Percentiles rank a stretch among this genome's conserved stretches.
Evolutionary conservation across 768 basidiomycete species (phyloP).

Genomic region (Pisolithus marmoratus): DNA sequence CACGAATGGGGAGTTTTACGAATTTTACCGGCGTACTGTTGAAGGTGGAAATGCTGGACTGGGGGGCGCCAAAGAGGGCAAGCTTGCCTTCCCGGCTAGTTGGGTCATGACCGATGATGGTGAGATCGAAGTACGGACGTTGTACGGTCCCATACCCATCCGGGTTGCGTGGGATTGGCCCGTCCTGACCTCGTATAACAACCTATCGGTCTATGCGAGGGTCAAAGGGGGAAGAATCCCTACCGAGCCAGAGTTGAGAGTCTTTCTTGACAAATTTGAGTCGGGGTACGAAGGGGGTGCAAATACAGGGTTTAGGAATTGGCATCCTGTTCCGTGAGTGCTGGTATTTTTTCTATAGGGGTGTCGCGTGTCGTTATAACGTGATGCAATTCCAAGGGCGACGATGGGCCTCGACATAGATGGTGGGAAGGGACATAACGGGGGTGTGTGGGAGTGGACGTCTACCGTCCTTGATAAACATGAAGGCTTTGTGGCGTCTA

Average conservation of each 20-base stretch:
- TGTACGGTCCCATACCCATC: slow-evolving; percentile 82
- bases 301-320: slow-evolving; percentile 86
- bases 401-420: slow-evolving; percentile 53
- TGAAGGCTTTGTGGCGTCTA: slow-evolving; percentile 72
- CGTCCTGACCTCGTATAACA: slow-evolving; percentile 68
- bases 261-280: slow-evolving; percentile 73
- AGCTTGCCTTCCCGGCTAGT: slow-evolving; percentile 17
- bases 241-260: slow-evolving; percentile 78
- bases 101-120: slow-evolving; percentile 16
- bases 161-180: slow-evolving; percentile 83
- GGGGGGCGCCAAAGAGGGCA: slow-evolving; percentile 34
- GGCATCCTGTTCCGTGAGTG: slow-evolving; percentile 88
- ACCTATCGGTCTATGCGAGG: slow-evolving; percentile 72
- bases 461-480: slow-evolving; percentile 66
- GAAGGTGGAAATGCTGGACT: slow-evolving; percentile 40
- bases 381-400: slow-evolving; percentile 36
- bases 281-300: slow-evolving; percentile 70
- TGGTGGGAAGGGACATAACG: slow-evolving; percentile 71
- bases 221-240: slow-evolving; percentile 93
- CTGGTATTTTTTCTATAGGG: not conserved
- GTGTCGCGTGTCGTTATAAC: not conserved
- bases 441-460: slow-evolving; percentile 99
- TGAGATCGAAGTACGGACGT: slow-evolving; percentile 60
- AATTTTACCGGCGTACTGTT: slow-evolving; percentile 47
- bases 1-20: slow-evolving; percentile 81